Evolutionary conservation across 2,329 filamentous ascomycete genomes (phyloP).

Genomic region (Macroventuria anomochaeta): DNA sequence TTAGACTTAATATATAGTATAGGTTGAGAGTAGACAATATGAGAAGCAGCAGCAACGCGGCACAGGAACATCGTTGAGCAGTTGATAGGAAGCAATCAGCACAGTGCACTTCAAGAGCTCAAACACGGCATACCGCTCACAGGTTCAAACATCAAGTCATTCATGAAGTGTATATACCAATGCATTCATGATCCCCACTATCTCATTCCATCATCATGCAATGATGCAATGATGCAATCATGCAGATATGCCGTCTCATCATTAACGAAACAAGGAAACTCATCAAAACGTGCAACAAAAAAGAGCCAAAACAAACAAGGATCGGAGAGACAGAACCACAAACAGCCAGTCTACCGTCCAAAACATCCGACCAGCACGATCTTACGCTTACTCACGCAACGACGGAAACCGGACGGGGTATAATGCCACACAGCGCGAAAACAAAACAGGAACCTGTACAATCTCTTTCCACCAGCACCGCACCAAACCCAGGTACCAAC

Average conservation of each 20-base stretch:
- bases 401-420: conserved; percentile 21
- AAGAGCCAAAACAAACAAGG: not conserved
- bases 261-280: conserved; percentile 2
- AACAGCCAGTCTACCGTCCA: conserved; percentile 1
- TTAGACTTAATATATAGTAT: no score
- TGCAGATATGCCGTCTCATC: conserved; percentile 12
- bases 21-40: no score
- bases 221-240: conserved; percentile 3
- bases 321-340: not conserved
- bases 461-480: not conserved
- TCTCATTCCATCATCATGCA: conserved; percentile 7
- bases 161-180: conserved; percentile 7
- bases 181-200: conserved; percentile 4
- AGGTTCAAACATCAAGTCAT: no score
- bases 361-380: conserved; percentile 20
- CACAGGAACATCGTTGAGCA: no score
- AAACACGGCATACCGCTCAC: no score
- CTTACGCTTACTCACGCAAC: conserved; percentile 21
- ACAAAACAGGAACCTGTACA: conserved; percentile 17
- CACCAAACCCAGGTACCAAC: not conserved
- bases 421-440: conserved; percentile 20
- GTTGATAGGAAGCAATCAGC: no score
- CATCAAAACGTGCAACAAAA: no score
- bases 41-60: no score
- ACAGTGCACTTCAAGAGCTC: no score